Evolutionary conservation across 2,329 filamentous ascomycete species (phyloP), one percentile per base, ranked within the genome.

Genomic region (Xylaria sp.): DNA sequence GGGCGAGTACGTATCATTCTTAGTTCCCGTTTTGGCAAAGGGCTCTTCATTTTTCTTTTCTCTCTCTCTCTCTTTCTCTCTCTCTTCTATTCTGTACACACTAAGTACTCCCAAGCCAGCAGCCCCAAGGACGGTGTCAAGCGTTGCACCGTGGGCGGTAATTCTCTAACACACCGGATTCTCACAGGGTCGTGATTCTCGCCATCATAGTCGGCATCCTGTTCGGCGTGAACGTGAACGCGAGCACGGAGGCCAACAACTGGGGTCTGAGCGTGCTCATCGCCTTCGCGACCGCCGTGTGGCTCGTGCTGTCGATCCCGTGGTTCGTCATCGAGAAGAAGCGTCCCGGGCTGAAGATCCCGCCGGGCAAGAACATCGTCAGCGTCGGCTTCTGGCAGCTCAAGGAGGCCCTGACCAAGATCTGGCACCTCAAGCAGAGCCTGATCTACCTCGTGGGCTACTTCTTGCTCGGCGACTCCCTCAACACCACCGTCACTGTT

Each of bases 401-500:
- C 0, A 83, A 81, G 64, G 81, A 86, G 68, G 89, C 89, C 0
- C 63, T 86, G 1, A 80, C 77, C 0, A 85, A 90, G 73, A 86
- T 91, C 17, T 89, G 87, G 85, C 84, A 86, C 42, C 77, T 92
- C 50, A 89, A 87, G 74, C 90, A 92, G 77, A 89, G 85, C 68
- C 76, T 91, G 31, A 80, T 90, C 20, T 92, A 91, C 75, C 82
- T 92, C 0, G 83, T 88, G 47, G 88, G 86, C 2, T 92, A 90
- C 73, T 91, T 92, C 74, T 80, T 92, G 1, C 83, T 92, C 0
- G 89, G 88, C n/a, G 90, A 92, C 76, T 89, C 86, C 0, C 81
- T 91, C 39, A 91, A 91, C 75, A 92, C 90, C 0, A 90, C 89
- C 0, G 87, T 91, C 5, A 91, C 90, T 0, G 88, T 92, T 25